Evolutionary conservation across 2,329 filamentous ascomycete genomes (phyloP).

Genomic region (Venturia aucupariae): DNA sequence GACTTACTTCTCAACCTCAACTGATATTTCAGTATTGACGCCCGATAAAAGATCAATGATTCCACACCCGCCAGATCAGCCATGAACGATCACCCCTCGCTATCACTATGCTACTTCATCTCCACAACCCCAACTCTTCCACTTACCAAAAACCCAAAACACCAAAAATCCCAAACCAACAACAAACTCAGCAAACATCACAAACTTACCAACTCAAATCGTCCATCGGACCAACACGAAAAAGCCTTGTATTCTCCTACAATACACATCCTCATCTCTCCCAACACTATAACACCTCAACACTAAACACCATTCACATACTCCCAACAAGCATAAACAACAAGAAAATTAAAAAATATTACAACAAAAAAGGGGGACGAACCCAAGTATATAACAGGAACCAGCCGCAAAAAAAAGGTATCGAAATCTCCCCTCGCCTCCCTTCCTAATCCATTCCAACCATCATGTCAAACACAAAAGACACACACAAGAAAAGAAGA

Average conservation of each 20-base stretch:
- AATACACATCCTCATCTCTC: not conserved
- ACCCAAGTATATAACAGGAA: not conserved
- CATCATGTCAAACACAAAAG: not conserved
- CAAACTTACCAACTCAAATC: not conserved
- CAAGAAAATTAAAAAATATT: not conserved
- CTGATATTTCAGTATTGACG: too few relatives aligned
- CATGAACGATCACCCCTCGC: too few relatives aligned
- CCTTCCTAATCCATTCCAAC: too few relatives aligned
- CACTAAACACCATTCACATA: not conserved
- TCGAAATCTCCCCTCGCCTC: not conserved
- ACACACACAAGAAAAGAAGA: not conserved
- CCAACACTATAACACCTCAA: not conserved
- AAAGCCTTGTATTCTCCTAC: not conserved
- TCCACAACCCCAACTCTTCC: not conserved
- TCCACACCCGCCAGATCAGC: too few relatives aligned
- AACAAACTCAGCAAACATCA: not conserved
- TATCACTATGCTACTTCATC: not conserved
- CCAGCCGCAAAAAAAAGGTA: not conserved
- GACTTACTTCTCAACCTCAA: not conserved
- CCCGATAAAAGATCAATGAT: too few relatives aligned
- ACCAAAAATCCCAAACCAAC: not conserved
- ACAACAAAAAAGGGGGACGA: not conserved
- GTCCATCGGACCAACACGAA: too few relatives aligned
- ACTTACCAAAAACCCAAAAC: not conserved
- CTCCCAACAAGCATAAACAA: not conserved